Percentiles rank a stretch among this genome's conserved stretches.
These are phyloP conservation scores for Arthrocladium fulminans DNA, from an alignment of 2,329 filamentous ascomycete genomes.

Conservation along the genomic window DNA sequence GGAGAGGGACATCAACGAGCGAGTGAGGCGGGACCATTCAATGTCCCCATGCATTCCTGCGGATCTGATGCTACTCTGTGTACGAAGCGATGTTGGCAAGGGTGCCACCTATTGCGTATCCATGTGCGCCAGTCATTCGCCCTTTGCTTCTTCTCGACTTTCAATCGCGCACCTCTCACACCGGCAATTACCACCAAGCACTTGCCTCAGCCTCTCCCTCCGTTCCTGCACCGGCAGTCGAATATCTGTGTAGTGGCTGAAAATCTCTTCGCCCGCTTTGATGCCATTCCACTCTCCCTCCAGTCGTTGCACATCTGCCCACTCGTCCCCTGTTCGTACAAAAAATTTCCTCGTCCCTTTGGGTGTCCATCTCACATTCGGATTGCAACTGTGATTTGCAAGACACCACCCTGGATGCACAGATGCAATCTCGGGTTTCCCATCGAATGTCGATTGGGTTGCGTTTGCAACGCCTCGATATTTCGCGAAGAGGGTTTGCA, in stretches of 20 bases:
- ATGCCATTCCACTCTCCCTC: constrained; percentile 53
- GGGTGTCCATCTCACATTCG: constrained; percentile 86
- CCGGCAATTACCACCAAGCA: constrained; percentile 79
- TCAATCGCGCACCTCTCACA: constrained; percentile 76
- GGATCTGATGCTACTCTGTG: too few relatives aligned
- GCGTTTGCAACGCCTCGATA: constrained; percentile 89
- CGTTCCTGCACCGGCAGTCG: constrained; percentile 66
- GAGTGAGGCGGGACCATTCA: too few relatives aligned
- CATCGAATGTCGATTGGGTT: constrained; percentile 64
- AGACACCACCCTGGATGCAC: constrained; percentile 95
- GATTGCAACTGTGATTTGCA: constrained; percentile 92
- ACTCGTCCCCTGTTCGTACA: constrained; percentile 12
- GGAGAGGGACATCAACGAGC: too few relatives aligned
- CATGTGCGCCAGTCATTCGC: too few relatives aligned
- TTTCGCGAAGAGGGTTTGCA: constrained; percentile 88
- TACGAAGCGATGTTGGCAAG: too few relatives aligned
- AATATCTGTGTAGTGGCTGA: constrained; percentile 93
- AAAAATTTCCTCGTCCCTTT: constrained; percentile 30
- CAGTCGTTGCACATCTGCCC: constrained; percentile 13
- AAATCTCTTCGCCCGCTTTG: constrained; percentile 68
- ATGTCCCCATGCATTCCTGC: too few relatives aligned
- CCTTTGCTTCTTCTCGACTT: not conserved
- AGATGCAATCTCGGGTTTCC: constrained; percentile 80
- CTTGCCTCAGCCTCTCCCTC: constrained; percentile 80
- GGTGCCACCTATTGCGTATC: too few relatives aligned